Evolutionary conservation across 2,329 filamentous ascomycete genomes (phyloP).

Genomic region (Pseudogymnoascus sp.): DNA sequence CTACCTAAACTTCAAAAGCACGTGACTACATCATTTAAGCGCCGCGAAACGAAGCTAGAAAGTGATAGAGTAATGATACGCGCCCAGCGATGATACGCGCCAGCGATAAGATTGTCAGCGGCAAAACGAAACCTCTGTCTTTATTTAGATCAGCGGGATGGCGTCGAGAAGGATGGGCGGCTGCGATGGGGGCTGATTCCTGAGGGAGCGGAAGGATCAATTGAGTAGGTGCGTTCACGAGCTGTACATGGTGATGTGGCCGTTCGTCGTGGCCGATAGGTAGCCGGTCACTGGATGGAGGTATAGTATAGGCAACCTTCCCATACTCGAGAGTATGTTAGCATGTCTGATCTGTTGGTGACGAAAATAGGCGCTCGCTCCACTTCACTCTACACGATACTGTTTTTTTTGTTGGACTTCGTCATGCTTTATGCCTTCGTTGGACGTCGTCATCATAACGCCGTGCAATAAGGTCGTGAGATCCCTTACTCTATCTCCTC

Average conservation of each 20-base stretch:
- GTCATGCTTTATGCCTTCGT: neutral
- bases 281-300: neutral
- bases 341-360: neutral
- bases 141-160: neutral
- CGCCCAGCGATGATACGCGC: neutral
- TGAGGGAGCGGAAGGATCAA: neutral
- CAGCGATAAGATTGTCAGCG: neutral
- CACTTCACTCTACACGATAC: neutral
- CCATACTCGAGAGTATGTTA: neutral
- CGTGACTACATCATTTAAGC: neutral
- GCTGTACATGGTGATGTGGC: neutral
- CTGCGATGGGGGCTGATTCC: neutral
- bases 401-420: neutral
- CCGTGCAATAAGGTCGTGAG: neutral
- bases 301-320: neutral
- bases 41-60: neutral
- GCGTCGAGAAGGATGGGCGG: neutral
- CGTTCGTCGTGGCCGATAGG: neutral
- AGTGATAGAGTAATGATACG: neutral
- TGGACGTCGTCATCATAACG: neutral
- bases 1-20: neutral
- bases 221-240: neutral
- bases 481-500: neutral
- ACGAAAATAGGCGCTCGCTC: neutral
- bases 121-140: neutral